These are phyloP conservation scores for Penicillium cinerascens DNA, from an alignment of 495 filamentous ascomycete species.

Conservation along the genomic window DNA sequence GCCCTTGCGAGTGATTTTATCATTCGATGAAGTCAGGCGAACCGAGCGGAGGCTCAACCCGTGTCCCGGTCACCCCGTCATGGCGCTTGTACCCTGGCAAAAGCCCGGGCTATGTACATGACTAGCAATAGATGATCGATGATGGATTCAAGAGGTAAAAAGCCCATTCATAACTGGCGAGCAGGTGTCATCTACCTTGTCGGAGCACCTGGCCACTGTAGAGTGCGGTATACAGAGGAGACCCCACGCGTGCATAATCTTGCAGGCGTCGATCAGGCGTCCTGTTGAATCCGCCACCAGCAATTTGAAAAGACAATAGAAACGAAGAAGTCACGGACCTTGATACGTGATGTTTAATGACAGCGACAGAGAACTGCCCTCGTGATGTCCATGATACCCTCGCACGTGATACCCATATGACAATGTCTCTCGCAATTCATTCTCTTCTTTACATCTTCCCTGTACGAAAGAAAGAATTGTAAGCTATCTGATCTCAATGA, in stretches of 20 bases:
- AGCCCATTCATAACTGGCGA: neutral
- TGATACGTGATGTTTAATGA: neutral
- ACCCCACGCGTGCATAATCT: neutral
- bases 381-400: neutral
- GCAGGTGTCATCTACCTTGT: neutral
- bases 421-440: too few relatives aligned
- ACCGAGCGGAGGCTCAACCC: neutral
- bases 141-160: neutral
- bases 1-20: constrained; percentile 3
- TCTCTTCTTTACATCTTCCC: too few relatives aligned
- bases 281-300: neutral
- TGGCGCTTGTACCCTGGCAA: neutral
- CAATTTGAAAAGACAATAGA: neutral
- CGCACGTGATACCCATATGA: neutral
- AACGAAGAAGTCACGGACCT: neutral
- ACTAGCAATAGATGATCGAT: neutral
- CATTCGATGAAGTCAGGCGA: constrained; percentile 13
- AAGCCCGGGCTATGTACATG: neutral
- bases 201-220: neutral
- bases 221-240: neutral
- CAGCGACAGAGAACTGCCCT: neutral
- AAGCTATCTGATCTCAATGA: too few relatives aligned
- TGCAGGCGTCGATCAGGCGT: neutral
- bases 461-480: too few relatives aligned
- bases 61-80: neutral